Conservation (phyloP, 2,329 filamentous ascomycete species). For the Aurifilum marmelostoma region DNA sequence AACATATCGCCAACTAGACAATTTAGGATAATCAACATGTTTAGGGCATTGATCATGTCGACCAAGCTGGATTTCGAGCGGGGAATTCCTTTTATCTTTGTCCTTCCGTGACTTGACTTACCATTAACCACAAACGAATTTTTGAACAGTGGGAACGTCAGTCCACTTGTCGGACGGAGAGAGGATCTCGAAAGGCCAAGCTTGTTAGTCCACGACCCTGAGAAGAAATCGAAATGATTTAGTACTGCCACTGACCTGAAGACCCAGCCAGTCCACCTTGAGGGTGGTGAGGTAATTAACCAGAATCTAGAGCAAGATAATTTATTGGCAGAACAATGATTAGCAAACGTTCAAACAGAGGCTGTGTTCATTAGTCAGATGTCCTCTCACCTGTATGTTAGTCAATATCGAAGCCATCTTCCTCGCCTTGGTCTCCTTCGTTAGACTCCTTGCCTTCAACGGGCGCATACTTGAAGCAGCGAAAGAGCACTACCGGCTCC, state of each 20-base stretch:
- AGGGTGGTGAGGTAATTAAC: constrained; percentile 4
- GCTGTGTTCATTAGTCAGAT: too few species aligned
- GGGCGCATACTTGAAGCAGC: constrained; percentile 11
- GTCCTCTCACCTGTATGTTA: constrained; percentile 1
- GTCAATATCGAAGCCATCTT: not conserved
- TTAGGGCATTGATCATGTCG: not conserved
- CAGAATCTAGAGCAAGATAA: not conserved
- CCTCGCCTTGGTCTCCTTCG: not conserved
- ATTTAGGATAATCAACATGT: too few species aligned
- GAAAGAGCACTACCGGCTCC: constrained; percentile 7
- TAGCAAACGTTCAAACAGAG: not conserved
- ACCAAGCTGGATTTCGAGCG: not conserved
- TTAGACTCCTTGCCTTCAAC: not conserved
- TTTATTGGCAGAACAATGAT: not conserved
- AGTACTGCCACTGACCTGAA: not conserved
- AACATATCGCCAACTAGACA: constrained; percentile 13
- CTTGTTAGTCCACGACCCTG: not conserved
- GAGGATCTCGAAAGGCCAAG: not conserved
- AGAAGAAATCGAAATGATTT: not conserved
- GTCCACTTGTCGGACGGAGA: not conserved
- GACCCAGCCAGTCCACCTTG: not conserved
- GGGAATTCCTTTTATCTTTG: too few species aligned
- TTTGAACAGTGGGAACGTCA: not conserved
- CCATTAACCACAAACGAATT: constrained; percentile 4
- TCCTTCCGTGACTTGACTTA: not conserved